Conservation (phyloP, 495 filamentous ascomycete genomes). For the Pyronema omphalodes region DNA sequence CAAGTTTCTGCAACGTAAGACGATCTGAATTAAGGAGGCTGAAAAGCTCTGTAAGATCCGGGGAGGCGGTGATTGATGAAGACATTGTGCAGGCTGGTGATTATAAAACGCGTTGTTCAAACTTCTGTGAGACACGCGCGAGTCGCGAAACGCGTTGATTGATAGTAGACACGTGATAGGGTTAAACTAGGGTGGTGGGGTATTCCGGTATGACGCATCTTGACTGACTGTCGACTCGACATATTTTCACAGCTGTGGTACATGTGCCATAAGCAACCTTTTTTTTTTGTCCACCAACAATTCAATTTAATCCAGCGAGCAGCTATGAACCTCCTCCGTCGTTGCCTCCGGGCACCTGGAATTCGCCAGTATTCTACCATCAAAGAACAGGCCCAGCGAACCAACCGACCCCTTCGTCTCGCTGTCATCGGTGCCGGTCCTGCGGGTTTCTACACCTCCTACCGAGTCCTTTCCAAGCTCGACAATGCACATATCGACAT, state of each 20-base stretch:
- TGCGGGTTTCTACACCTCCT: constrained; percentile 88
- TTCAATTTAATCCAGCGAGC: too few species aligned
- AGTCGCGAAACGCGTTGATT: too few species aligned
- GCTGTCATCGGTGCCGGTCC: constrained; percentile 90
- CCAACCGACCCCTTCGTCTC: constrained; percentile 45
- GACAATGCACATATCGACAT: constrained; percentile 64
- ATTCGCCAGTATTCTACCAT: neutral
- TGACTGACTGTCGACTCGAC: too few species aligned
- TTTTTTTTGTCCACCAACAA: too few species aligned
- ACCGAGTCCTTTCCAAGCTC: constrained; percentile 58
- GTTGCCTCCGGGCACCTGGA: neutral
- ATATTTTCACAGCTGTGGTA: too few species aligned
- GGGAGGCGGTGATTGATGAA: constrained; percentile 5
- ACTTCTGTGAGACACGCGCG: too few species aligned
- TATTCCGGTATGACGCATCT: too few species aligned
- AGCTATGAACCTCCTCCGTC: neutral
- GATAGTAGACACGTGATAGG: too few species aligned
- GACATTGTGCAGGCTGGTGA: constrained; percentile 4
- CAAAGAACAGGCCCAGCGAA: constrained; percentile 4
- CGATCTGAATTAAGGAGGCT: neutral
- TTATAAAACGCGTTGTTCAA: neutral
- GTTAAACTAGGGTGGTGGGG: too few species aligned
- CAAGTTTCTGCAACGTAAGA: neutral
- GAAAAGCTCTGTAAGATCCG: neutral
- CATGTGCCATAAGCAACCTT: too few species aligned